Conservation (phyloP, 2,329 filamentous ascomycete genomes). For the Colletotrichum siamense region DNA sequence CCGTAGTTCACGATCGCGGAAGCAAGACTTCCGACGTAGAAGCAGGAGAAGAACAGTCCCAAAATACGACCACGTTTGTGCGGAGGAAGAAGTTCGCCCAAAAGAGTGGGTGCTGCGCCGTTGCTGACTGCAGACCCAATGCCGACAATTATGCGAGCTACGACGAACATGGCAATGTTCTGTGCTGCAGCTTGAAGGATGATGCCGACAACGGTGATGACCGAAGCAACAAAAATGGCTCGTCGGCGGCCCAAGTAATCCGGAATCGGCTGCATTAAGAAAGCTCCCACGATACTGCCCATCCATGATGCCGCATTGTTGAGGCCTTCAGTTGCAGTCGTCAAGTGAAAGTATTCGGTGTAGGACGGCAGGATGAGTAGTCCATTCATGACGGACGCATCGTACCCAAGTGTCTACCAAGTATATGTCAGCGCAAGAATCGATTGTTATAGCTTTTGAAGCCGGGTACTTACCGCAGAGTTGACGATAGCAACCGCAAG, state of each 20-base stretch:
- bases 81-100: slow-evolving; percentile 53
- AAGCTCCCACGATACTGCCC: slow-evolving; percentile 49
- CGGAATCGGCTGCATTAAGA: slow-evolving; percentile 46
- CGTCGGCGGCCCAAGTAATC: slow-evolving; percentile 49
- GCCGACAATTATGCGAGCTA: slow-evolving; percentile 52
- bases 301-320: slow-evolving; percentile 63
- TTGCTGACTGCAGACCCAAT: slow-evolving; percentile 47
- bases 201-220: slow-evolving; percentile 48
- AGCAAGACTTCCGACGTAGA: slow-evolving; percentile 32
- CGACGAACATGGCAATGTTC: slow-evolving; percentile 57
- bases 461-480: background rate
- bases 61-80: slow-evolving; percentile 23
- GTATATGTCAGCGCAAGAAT: background rate
- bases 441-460: fast-evolving
- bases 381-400: slow-evolving; percentile 60
- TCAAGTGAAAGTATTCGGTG: slow-evolving; percentile 60
- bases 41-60: slow-evolving; percentile 27
- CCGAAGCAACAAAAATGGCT: slow-evolving; percentile 42
- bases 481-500: slow-evolving; percentile 14
- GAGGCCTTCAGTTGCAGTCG: slow-evolving; percentile 54
- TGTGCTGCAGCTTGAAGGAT: slow-evolving; percentile 53
- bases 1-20: slow-evolving; percentile 35
- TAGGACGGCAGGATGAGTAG: slow-evolving; percentile 64
- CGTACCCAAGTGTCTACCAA: slow-evolving; percentile 37
- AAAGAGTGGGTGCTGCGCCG: slow-evolving; percentile 50